phyloP scores from a whole-genome alignment of 805 yeast genomes.

The Cyberlindnera veronae region DNA sequence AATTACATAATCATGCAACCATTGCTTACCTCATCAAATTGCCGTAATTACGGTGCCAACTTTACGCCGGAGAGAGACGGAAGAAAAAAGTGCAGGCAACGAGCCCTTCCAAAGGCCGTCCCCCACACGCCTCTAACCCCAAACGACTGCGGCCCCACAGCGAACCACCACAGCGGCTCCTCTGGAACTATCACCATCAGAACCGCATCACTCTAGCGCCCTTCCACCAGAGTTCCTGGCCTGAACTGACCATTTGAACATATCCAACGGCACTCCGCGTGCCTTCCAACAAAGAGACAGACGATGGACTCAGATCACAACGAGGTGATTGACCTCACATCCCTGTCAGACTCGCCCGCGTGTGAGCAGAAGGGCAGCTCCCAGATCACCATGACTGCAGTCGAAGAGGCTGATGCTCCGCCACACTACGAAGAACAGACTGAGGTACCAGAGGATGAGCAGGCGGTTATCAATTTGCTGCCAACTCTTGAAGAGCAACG shows the following conservation, averaged over 20 bases:
- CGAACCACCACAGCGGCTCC: too few relatives aligned
- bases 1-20: neutral
- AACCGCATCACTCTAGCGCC: neutral
- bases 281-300: too few relatives aligned
- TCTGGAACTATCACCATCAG: neutral
- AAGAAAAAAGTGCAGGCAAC: neutral
- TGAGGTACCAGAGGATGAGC: too few relatives aligned
- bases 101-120: too few relatives aligned
- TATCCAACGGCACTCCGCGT: neutral
- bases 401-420: neutral
- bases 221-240: neutral
- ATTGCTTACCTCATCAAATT: neutral
- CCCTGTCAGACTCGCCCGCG: neutral
- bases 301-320: neutral
- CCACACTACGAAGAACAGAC: too few relatives aligned
- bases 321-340: constrained; percentile 6
- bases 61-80: neutral
- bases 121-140: too few relatives aligned
- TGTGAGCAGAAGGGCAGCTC: constrained; percentile 1
- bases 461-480: neutral
- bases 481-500: constrained; percentile 19
- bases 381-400: constrained; percentile 5
- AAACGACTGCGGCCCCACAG: too few relatives aligned
- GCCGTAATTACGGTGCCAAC: neutral
- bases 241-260: neutral